phyloP scores from a whole-genome alignment of 2,329 filamentous ascomycete species.

The Neopestalotiopsis sp. region DNA sequence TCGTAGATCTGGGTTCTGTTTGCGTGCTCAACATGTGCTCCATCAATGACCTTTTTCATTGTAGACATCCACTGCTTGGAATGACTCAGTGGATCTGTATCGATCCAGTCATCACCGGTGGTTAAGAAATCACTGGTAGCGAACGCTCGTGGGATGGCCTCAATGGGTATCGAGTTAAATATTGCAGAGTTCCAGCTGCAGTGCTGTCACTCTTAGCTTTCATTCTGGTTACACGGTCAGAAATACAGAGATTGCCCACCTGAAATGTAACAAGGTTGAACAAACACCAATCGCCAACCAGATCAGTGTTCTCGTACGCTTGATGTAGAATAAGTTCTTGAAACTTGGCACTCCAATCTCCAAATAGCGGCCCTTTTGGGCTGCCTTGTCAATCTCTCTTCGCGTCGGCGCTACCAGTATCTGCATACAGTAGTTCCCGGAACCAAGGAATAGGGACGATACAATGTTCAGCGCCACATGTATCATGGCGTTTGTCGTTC shows the following conservation, averaged over 20 bases:
- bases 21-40: neutral
- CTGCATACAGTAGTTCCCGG: conserved; percentile 20
- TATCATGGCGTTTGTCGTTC: neutral
- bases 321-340: conserved; percentile 15
- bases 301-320: neutral
- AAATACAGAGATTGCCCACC: conserved; percentile 1
- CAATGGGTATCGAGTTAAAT: conserved; percentile 16
- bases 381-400: conserved; percentile 17
- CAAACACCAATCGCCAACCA: conserved; percentile 12
- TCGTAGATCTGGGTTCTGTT: neutral
- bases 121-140: conserved; percentile 12
- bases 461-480: conserved; percentile 16
- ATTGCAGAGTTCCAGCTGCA: conserved; percentile 18
- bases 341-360: conserved; percentile 16
- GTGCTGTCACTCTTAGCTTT: neutral
- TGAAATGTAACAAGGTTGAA: conserved; percentile 14
- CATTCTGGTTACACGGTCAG: neutral
- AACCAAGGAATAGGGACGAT: conserved; percentile 7
- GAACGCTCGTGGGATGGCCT: conserved; percentile 8
- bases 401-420: conserved; percentile 14
- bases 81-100: neutral
- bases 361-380: conserved; percentile 2
- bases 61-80: too few relatives aligned
- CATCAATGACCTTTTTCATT: neutral
- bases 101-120: neutral